A percentile compares a stretch with the other conserved stretches of the same genome.
phyloP scores from a whole-genome alignment of 225 moss, liverwort and hornwort genomes.

The Climacium dendroides region DNA sequence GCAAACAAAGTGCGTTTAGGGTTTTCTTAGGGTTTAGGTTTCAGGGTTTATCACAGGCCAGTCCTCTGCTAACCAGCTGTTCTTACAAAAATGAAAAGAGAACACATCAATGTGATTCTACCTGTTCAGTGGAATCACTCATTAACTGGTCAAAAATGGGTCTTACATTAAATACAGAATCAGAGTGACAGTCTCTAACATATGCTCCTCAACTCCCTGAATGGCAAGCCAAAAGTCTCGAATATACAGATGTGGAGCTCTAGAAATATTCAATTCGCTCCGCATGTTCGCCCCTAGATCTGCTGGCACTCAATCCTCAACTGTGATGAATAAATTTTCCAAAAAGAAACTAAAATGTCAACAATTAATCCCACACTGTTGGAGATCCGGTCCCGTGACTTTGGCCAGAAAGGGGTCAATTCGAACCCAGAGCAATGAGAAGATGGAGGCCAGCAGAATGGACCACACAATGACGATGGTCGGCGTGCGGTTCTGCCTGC shows the following conservation, averaged over 20 bases:
- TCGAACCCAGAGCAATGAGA: slow-evolving; percentile 73
- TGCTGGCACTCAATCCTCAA: neutral
- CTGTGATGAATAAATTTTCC: neutral
- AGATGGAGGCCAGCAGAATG: slow-evolving; percentile 71
- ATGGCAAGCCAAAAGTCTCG: neutral
- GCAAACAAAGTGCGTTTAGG: neutral
- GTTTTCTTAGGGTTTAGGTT: too few relatives aligned
- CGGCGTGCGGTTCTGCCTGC: slow-evolving; percentile 52
- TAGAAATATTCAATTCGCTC: neutral
- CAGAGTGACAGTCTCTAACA: neutral
- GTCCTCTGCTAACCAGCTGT: neutral
- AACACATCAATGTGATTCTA: neutral
- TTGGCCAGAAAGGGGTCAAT: slow-evolving; percentile 63
- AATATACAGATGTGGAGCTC: neutral
- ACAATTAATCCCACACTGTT: slow-evolving; percentile 58
- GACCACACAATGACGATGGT: slow-evolving; percentile 82
- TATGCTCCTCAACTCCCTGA: neutral
- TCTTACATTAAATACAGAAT: neutral
- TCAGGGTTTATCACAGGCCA: too few relatives aligned
- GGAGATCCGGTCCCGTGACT: slow-evolving; percentile 37
- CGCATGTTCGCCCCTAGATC: neutral
- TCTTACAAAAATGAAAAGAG: neutral
- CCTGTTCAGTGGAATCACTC: neutral
- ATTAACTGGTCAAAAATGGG: neutral
- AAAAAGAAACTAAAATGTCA: neutral